These are phyloP conservation scores for Eimeria zaria DNA, from an alignment of 169 alveolate genomes.

Conservation along the genomic window DNA sequence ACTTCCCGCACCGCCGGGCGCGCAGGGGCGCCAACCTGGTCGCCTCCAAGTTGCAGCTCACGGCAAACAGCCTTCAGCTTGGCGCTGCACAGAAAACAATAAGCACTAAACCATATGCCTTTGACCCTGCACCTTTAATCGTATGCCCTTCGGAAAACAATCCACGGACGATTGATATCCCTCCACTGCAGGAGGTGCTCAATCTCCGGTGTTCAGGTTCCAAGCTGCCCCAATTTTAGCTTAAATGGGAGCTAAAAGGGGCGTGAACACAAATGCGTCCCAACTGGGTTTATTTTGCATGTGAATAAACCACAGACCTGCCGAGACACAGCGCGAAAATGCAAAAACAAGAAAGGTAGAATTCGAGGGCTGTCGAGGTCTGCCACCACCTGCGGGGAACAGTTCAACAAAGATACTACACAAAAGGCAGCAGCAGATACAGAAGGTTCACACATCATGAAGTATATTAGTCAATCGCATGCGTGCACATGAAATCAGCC, in stretches of 20 bases:
- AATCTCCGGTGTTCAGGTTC: not conserved
- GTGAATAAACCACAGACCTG: conserved; percentile 12
- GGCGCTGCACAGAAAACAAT: conserved; percentile 31
- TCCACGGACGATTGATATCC: not conserved
- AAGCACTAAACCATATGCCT: not conserved
- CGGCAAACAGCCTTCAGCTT: conserved; percentile 57
- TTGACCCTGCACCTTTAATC: not conserved
- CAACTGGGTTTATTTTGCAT: not conserved
- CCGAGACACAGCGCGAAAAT: conserved; percentile 52
- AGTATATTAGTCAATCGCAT: not conserved
- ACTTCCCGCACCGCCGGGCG: conserved; percentile 16
- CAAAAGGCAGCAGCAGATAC: not conserved
- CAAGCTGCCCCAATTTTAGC: not conserved
- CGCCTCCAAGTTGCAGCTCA: conserved; percentile 9
- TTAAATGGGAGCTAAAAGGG: not conserved
- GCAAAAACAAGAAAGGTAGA: conserved; percentile 52
- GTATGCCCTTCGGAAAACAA: not conserved
- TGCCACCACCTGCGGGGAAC: conserved; percentile 61
- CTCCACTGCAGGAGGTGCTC: not conserved
- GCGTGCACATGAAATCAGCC: not conserved
- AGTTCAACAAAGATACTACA: not conserved
- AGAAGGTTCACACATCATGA: not conserved
- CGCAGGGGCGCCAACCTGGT: not conserved
- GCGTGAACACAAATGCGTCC: too few species aligned
- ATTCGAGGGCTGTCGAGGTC: conserved; percentile 26